Percentiles rank a stretch among this genome's conserved stretches.
Evolutionary conservation across 177 flowering plant species (phyloP).

Genomic region (Vitis hybrid): DNA sequence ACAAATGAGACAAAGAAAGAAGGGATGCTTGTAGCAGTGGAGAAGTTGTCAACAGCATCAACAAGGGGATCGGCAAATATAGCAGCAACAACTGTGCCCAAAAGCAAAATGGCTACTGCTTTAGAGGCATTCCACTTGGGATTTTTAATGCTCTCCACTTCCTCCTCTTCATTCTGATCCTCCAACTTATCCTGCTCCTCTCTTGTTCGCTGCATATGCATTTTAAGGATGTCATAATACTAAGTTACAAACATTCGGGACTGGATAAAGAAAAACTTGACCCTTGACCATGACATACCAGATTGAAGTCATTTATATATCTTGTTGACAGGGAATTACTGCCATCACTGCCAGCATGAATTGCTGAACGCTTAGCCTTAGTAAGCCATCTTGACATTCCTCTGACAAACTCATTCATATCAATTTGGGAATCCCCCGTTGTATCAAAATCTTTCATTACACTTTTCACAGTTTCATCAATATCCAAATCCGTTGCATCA

Average conservation of each 20-base stretch:
- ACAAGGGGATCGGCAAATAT: slow-evolving; percentile 39
- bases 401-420: slow-evolving; percentile 20
- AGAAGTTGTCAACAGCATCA: slow-evolving; percentile 34
- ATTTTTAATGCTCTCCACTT: slow-evolving; percentile 1
- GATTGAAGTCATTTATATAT: slow-evolving; percentile 11
- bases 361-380: slow-evolving; percentile 14
- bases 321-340: slow-evolving; percentile 7
- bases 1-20: slow-evolving; percentile 37
- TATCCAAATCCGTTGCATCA: slow-evolving; percentile 13
- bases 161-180: slow-evolving; percentile 13
- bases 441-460: slow-evolving; percentile 25
- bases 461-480: slow-evolving; percentile 10
- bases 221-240: not conserved
- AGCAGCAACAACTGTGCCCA: slow-evolving; percentile 34
- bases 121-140: slow-evolving; percentile 15
- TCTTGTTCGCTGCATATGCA: slow-evolving; percentile 15
- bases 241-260: not conserved
- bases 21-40: slow-evolving; percentile 30
- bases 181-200: slow-evolving; percentile 20
- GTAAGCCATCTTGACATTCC: slow-evolving; percentile 33
- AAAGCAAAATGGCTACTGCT: slow-evolving; percentile 28
- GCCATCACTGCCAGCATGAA: not conserved
- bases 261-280: not conserved
- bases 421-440: slow-evolving; percentile 16
- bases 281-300: slow-evolving; percentile 15